phyloP scores from a whole-genome alignment of 2,329 filamentous ascomycete genomes.

The Aspergillus pseudoglaucus region DNA sequence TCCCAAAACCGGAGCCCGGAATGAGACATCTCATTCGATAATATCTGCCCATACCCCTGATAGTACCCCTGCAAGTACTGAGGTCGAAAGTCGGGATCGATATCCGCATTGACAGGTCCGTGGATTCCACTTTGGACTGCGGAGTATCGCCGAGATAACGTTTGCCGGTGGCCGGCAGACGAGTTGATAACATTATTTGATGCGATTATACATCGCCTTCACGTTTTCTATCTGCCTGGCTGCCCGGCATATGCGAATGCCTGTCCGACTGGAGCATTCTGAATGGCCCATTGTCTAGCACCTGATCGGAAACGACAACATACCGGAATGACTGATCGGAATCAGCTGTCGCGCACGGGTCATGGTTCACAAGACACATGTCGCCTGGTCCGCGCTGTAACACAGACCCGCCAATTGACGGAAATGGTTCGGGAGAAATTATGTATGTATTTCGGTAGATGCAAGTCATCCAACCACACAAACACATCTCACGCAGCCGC shows the following conservation, averaged over 20 bases:
- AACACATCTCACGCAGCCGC: slow-evolving; percentile 19
- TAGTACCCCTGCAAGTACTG: too few relatives aligned
- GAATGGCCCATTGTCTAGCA: too few relatives aligned
- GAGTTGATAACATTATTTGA: background rate
- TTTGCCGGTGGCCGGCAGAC: background rate
- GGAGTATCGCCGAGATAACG: background rate
- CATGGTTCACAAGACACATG: too few relatives aligned
- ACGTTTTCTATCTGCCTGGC: background rate
- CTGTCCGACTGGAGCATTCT: too few relatives aligned
- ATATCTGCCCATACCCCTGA: too few relatives aligned
- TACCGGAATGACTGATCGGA: too few relatives aligned
- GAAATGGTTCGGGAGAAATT: background rate
- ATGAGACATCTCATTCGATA: too few relatives aligned
- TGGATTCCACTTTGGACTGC: background rate
- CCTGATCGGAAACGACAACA: too few relatives aligned
- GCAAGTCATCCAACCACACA: background rate
- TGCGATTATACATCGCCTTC: background rate
- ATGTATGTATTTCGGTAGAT: background rate
- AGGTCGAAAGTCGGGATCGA: background rate
- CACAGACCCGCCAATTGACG: background rate
- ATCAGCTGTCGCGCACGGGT: too few relatives aligned
- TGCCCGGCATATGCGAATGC: too few relatives aligned
- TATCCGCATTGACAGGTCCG: background rate
- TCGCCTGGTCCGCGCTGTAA: too few relatives aligned
- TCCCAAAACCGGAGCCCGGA: too few relatives aligned